Evolutionary conservation across 139 green algal species (phyloP).

Genomic region (Astrephomene gubernaculifera): DNA sequence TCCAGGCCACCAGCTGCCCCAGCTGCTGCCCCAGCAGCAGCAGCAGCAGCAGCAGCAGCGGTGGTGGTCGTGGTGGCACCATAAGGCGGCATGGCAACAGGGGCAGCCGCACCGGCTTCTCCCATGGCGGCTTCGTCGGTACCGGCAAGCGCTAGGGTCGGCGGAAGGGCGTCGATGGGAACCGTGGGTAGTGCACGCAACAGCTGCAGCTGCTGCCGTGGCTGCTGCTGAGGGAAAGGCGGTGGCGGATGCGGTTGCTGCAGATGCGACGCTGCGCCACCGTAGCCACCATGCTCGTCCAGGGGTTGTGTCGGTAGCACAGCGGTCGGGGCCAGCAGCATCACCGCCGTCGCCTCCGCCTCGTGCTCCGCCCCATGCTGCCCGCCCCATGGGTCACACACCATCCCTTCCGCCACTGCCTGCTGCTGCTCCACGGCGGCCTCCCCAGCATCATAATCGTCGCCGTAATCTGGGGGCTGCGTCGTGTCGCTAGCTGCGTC

Average conservation of each 20-base stretch:
- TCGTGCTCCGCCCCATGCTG: too few relatives aligned
- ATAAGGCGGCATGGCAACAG: neutral
- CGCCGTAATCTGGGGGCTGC: neutral
- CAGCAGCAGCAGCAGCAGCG: neutral
- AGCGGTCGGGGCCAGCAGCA: neutral
- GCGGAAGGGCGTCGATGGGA: neutral
- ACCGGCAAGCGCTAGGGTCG: neutral
- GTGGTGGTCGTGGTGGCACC: neutral
- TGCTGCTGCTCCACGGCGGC: neutral
- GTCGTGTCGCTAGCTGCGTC: neutral
- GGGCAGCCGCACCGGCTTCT: neutral
- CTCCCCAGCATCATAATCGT: neutral
- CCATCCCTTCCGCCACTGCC: too few relatives aligned
- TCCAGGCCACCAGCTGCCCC: neutral
- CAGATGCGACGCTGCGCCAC: neutral
- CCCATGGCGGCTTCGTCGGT: too few relatives aligned
- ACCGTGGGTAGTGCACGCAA: neutral
- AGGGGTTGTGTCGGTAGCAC: conserved; percentile 5
- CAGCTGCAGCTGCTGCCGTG: neutral
- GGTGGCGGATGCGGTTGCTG: neutral
- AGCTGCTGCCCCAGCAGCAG: neutral
- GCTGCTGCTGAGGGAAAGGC: neutral
- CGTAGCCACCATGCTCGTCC: neutral
- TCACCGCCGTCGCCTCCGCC: neutral
- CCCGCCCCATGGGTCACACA: too few relatives aligned